Percentiles rank a stretch among this genome's conserved stretches.
These are phyloP conservation scores for Nemania sp. DNA, from an alignment of 2,329 filamentous ascomycete species.

Conservation along the genomic window DNA sequence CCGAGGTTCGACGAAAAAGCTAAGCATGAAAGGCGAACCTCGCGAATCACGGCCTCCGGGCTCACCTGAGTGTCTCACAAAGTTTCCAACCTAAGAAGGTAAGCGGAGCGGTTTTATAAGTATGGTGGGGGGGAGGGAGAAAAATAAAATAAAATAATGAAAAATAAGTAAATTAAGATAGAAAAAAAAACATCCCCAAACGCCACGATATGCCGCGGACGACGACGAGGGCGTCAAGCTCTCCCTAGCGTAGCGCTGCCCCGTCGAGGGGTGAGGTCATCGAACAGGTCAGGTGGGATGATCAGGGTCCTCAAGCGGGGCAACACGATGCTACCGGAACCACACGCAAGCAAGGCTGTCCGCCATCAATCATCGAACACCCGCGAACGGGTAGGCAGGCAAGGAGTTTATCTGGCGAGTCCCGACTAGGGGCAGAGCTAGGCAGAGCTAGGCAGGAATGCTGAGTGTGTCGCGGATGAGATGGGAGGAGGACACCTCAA, in stretches of 20 bases:
- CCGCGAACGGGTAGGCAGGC: background rate
- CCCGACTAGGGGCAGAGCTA: conserved; percentile 1
- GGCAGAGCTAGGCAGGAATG: background rate
- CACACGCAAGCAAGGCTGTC: conserved; percentile 23
- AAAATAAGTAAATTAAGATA: too few species aligned
- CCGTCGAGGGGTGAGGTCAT: conserved; percentile 29
- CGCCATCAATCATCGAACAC: conserved; percentile 15
- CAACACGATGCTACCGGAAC: conserved; percentile 29
- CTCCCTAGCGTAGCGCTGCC: background rate
- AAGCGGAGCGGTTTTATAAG: conserved; percentile 5
- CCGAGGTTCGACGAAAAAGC: conserved; percentile 9
- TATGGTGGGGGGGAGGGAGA: too few species aligned
- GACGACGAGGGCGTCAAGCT: background rate
- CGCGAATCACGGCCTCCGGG: background rate
- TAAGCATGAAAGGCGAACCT: conserved; percentile 1
- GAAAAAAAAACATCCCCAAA: background rate
- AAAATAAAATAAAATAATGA: too few species aligned
- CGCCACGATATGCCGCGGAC: conserved; percentile 4
- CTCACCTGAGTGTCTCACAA: conserved; percentile 12
- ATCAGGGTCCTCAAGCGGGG: conserved; percentile 32
- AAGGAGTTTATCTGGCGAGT: too few species aligned
- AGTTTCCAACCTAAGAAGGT: conserved; percentile 27
- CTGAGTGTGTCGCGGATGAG: background rate
- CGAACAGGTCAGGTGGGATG: conserved; percentile 32
- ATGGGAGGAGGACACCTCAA: conserved; percentile 13